Conservation (phyloP, 2,329 filamentous ascomycete species). For the Colletotrichum tropicicola region DNA sequence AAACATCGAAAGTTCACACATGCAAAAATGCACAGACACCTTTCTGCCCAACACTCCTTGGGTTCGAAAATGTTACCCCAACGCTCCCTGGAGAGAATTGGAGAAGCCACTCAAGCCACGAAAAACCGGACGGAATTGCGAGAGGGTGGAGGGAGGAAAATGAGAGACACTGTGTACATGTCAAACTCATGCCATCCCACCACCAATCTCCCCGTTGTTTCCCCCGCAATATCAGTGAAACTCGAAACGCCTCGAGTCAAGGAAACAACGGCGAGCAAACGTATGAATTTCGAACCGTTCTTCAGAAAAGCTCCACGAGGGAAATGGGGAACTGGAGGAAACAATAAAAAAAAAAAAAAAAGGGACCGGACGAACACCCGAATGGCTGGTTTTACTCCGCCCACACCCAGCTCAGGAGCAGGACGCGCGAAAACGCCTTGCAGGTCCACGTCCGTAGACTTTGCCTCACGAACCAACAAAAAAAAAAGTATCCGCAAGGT, state of each 20-base stretch:
- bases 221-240: slow-evolving; percentile 8
- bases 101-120: no score
- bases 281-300: not conserved
- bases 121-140: not conserved
- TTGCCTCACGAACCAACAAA: no score
- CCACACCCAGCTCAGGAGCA: no score
- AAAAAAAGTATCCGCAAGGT: no score
- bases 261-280: not conserved
- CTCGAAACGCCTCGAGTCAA: slow-evolving; percentile 5
- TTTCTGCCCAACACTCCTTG: not conserved
- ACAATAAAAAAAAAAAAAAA: not conserved
- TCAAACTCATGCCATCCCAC: no score
- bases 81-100: not conserved
- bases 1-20: no score
- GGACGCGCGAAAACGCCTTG: no score
- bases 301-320: not conserved
- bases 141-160: not conserved
- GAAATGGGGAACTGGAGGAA: not conserved
- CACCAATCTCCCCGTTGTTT: not conserved
- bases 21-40: slow-evolving; percentile 8
- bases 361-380: slow-evolving; percentile 6
- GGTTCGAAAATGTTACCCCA: not conserved
- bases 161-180: slow-evolving; percentile 1
- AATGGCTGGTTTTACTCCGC: not conserved
- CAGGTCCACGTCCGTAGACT: no score